Evolutionary conservation across 164 flowering plant genomes (phyloP).

Genomic region (Chimonanthus praecox): DNA sequence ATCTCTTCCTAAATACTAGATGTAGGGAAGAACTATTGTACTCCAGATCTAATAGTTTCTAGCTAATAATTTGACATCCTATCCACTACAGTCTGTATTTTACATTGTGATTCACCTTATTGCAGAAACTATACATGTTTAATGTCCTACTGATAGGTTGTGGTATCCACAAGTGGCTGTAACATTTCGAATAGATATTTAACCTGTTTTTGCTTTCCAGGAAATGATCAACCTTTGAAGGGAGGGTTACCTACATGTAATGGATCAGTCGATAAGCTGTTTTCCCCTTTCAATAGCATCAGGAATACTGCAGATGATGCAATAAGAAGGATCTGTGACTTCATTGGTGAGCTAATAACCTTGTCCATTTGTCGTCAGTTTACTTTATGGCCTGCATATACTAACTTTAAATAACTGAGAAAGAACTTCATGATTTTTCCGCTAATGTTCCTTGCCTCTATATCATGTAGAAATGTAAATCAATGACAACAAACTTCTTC

Average conservation of each 20-base stretch:
- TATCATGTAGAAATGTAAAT: too few species aligned
- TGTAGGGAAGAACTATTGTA: neutral
- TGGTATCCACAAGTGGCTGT: neutral
- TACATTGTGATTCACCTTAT: neutral
- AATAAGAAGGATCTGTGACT: conserved; percentile 43
- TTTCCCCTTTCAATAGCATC: conserved; percentile 48
- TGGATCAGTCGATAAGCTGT: conserved; percentile 56
- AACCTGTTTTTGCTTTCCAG: conserved; percentile 23
- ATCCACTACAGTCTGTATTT: neutral
- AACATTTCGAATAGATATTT: neutral
- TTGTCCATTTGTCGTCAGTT: neutral
- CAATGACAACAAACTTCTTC: too few species aligned
- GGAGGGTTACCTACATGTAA: conserved; percentile 14
- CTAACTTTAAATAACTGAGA: neutral
- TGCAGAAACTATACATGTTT: neutral
- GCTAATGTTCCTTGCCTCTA: too few species aligned
- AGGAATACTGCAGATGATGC: conserved; percentile 36
- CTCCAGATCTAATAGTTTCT: neutral
- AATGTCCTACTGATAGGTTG: neutral
- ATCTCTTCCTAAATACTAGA: neutral
- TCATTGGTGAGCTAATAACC: conserved; percentile 46
- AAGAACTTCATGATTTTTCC: too few species aligned
- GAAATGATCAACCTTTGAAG: conserved; percentile 20
- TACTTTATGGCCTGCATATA: neutral
- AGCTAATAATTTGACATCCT: neutral